These are phyloP conservation scores for Corymbia citriodora DNA, from an alignment of 441 rosid species.

Conservation along the genomic window DNA sequence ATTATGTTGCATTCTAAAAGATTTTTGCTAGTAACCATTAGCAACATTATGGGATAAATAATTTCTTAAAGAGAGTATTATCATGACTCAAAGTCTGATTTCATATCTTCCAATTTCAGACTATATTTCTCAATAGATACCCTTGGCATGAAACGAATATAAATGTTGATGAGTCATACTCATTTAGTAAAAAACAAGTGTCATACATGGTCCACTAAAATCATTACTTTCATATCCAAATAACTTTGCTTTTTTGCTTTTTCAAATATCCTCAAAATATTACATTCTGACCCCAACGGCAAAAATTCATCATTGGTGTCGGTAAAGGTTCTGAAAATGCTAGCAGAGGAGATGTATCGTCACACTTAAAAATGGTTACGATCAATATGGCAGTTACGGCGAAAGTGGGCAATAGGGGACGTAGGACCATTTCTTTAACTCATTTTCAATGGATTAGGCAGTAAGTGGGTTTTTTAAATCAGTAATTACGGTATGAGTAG, in stretches of 20 bases:
- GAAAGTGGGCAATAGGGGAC: neutral
- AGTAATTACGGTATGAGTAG: neutral
- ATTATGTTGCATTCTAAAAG: too few species aligned
- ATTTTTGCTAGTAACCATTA: too few species aligned
- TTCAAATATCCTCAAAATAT: neutral
- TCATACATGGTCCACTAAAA: neutral
- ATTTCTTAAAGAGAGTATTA: too few species aligned
- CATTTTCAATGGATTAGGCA: neutral
- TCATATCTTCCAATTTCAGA: too few species aligned
- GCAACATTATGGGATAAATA: too few species aligned
- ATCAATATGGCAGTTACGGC: accelerated
- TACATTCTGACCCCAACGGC: neutral
- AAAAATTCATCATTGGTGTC: neutral
- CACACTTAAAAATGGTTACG: accelerated
- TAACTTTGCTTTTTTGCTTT: neutral
- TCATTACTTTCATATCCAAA: neutral
- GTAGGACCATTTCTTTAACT: neutral
- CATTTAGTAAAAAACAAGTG: neutral
- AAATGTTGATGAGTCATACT: neutral
- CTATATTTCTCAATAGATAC: neutral
- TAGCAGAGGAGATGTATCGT: neutral
- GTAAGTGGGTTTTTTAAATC: neutral
- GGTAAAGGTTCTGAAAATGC: neutral
- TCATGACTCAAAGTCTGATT: too few species aligned
- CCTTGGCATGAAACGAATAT: neutral